phyloP scores from a whole-genome alignment of 2,329 filamentous ascomycete genomes.

The Aureobasidium sp. region DNA sequence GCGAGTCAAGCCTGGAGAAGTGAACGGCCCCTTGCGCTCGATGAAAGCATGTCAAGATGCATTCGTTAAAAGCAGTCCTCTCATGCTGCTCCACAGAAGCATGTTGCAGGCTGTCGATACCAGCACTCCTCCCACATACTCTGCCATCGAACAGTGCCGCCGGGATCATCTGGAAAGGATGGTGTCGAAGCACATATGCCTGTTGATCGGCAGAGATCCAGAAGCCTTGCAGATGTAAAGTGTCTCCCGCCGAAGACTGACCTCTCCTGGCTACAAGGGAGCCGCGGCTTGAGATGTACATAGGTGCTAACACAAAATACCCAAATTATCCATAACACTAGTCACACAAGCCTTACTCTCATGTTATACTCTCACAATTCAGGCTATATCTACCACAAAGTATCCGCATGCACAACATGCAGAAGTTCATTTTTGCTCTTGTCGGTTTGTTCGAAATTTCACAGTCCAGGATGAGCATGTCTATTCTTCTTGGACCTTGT shows the following conservation, averaged over 20 bases:
- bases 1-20: slow-evolving; percentile 5
- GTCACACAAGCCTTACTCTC: no score
- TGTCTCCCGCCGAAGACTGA: background rate
- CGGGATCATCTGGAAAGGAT: background rate
- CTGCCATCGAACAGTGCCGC: background rate
- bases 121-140: background rate
- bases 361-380: background rate
- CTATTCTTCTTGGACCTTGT: background rate
- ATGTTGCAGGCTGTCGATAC: background rate
- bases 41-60: background rate
- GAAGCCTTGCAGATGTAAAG: background rate
- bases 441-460: background rate
- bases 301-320: background rate
- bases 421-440: background rate
- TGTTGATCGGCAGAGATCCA: background rate
- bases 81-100: background rate
- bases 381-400: background rate
- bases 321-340: background rate
- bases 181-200: background rate
- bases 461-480: background rate
- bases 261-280: no score
- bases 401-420: background rate
- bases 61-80: background rate
- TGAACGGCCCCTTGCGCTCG: background rate
- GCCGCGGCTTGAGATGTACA: background rate